phyloP scores from a whole-genome alignment of 2,329 filamentous ascomycete genomes.

The Colletotrichum echinochloae region DNA sequence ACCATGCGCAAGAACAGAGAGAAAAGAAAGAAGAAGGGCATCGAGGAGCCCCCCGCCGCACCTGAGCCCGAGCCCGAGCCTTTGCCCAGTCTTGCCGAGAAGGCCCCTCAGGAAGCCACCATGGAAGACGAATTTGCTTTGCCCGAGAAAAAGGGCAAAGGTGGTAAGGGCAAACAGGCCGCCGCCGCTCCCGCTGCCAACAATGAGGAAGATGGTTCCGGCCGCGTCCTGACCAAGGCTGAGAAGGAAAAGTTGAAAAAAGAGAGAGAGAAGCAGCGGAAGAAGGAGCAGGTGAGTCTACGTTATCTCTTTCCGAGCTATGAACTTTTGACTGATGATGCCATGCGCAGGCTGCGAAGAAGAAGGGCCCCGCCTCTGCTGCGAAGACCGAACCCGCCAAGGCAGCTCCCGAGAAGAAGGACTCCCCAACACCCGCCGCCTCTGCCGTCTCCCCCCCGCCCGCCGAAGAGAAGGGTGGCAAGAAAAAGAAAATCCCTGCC shows the following conservation, averaged over 20 bases:
- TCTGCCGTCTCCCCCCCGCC: slow-evolving; percentile 52
- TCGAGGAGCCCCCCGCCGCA: slow-evolving; percentile 76
- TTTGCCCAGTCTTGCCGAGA: slow-evolving; percentile 65
- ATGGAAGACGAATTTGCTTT: slow-evolving; percentile 88
- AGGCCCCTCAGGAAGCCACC: slow-evolving; percentile 83
- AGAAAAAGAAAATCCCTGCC: slow-evolving; percentile 91
- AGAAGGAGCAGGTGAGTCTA: slow-evolving; percentile 87
- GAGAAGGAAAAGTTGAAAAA: slow-evolving; percentile 99
- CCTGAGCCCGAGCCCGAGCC: slow-evolving; percentile 59
- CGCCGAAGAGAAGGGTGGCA: slow-evolving; percentile 64
- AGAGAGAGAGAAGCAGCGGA: slow-evolving; percentile 97
- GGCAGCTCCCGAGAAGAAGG: slow-evolving; percentile 61
- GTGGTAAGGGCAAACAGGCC: slow-evolving; percentile 59
- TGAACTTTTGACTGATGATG: neutral
- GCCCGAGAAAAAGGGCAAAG: slow-evolving; percentile 81
- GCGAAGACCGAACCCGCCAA: slow-evolving; percentile 66
- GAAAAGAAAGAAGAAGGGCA: slow-evolving; percentile 92
- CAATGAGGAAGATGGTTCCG: slow-evolving; percentile 64
- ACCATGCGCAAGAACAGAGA: slow-evolving; percentile 84
- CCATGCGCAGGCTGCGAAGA: slow-evolving; percentile 78
- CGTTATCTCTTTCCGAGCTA: neutral
- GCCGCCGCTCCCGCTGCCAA: slow-evolving; percentile 58
- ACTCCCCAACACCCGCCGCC: slow-evolving; percentile 52
- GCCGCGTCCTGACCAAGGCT: slow-evolving; percentile 90
- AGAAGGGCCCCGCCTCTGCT: slow-evolving; percentile 66